Percentiles rank a stretch among this genome's conserved stretches.
Evolutionary conservation across 176 grass and related monocot genomes (phyloP).

Genomic region (Thinopyrum elongatum): DNA sequence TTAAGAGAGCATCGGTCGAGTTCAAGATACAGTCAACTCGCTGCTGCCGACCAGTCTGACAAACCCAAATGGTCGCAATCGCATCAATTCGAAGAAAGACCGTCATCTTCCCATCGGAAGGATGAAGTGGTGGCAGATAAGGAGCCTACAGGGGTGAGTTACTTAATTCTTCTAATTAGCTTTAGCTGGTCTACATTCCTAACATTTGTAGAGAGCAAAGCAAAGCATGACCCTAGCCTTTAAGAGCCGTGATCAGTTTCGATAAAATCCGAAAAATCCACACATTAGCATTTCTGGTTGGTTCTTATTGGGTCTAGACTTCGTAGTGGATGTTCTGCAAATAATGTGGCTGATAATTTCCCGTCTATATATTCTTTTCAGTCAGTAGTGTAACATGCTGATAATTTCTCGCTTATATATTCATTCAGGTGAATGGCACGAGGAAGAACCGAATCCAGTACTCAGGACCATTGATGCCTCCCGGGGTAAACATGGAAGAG

Average conservation of each 20-base stretch:
- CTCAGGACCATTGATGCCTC: constrained; percentile 92
- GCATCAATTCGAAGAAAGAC: constrained; percentile 72
- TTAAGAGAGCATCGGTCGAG: constrained; percentile 52
- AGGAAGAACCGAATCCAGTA: constrained; percentile 97
- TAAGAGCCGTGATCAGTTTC: not conserved
- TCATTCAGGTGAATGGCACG: constrained; percentile 54
- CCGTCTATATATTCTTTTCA: not conserved
- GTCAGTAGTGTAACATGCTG: constrained; percentile 19
- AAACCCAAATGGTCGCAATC: constrained; percentile 54
- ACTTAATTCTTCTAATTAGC: not conserved
- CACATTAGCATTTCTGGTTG: not conserved
- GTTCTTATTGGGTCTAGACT: not conserved
- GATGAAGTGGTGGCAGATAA: constrained; percentile 59
- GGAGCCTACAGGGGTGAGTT: constrained; percentile 73
- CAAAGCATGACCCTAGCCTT: not conserved
- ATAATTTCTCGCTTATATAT: constrained; percentile 5
- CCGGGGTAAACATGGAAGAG: constrained; percentile 85
- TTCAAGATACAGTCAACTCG: constrained; percentile 63
- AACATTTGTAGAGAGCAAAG: not conserved
- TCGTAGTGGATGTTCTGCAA: not conserved
- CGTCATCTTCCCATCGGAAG: constrained; percentile 86
- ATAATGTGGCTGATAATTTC: constrained; percentile 28
- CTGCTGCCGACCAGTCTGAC: constrained; percentile 48
- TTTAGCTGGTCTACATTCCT: not conserved
- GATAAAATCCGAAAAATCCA: not conserved